Conservation (phyloP, 1,139 yeast genomes). For the Suzukiozyma palmioleophila region DNA sequence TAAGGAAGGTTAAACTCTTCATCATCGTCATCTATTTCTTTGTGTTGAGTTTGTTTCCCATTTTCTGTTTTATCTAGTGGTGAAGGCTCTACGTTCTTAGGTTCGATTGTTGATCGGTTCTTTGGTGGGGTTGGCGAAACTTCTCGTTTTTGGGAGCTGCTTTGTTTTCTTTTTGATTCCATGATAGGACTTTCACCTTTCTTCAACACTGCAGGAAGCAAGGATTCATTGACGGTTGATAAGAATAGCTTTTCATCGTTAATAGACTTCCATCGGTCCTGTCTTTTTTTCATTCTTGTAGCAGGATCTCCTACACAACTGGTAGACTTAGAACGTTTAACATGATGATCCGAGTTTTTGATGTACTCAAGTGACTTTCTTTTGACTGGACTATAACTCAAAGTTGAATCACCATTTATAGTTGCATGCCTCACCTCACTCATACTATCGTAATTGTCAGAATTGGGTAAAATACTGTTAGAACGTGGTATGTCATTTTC, state of each 20-base stretch:
- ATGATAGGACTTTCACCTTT: slow-evolving; percentile 31
- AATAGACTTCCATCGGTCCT: slow-evolving; percentile 27
- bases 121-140: background rate
- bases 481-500: background rate
- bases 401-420: no score
- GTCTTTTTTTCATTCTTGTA: slow-evolving; percentile 12
- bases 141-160: background rate
- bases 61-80: background rate
- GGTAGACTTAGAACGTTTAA: slow-evolving; percentile 26
- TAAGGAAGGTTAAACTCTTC: slow-evolving; percentile 17
- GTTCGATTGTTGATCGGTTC: background rate
- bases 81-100: background rate
- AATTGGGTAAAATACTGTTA: background rate
- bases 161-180: slow-evolving; percentile 23
- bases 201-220: slow-evolving; percentile 35
- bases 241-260: slow-evolving; percentile 29
- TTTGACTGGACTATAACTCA: no score
- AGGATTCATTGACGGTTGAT: slow-evolving; percentile 27
- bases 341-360: slow-evolving; percentile 2
- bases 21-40: slow-evolving; percentile 6
- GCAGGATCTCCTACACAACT: slow-evolving; percentile 13
- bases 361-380: background rate
- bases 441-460: background rate
- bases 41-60: background rate
- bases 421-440: background rate